Evolutionary conservation across 1,284 basidiomycete genomes (phyloP).

Genomic region (Trametes versicolor): DNA sequence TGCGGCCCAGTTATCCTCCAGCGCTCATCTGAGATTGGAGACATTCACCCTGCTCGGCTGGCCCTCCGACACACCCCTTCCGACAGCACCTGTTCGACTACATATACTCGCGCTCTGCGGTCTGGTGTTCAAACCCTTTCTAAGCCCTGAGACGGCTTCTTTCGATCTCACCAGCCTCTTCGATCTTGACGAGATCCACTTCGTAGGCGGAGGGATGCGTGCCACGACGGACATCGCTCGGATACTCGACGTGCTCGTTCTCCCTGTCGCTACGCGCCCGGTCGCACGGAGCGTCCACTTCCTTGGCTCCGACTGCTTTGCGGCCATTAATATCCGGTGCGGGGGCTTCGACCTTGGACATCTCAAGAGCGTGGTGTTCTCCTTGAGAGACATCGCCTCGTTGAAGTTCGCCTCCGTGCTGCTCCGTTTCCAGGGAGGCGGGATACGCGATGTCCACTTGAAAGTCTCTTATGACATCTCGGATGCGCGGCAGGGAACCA

Average conservation of each 20-base stretch:
- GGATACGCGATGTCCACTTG: not conserved
- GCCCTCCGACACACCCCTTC: not conserved
- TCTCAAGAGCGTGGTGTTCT: not conserved
- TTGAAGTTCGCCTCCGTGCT: not conserved
- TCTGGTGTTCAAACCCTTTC: not conserved
- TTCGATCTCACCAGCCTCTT: not conserved
- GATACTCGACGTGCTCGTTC: not conserved
- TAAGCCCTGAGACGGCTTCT: not conserved
- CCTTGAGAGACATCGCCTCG: not conserved
- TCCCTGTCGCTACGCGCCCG: not conserved
- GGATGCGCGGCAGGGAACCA: not conserved
- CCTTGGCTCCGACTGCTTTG: not conserved
- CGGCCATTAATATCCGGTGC: not conserved
- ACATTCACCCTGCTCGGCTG: not conserved
- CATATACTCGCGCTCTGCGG: not conserved
- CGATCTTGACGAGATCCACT: slow-evolving; percentile 1
- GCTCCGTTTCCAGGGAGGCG: not conserved
- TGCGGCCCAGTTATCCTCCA: not conserved
- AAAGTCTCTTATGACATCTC: not conserved
- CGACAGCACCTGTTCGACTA: not conserved
- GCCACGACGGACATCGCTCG: not conserved
- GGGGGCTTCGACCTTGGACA: not conserved
- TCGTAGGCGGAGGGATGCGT: not conserved
- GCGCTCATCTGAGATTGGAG: not conserved
- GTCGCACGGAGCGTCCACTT: not conserved